Evolutionary conservation across 106 monocot species (phyloP).

Genomic region (Dendrobium catenatum): DNA sequence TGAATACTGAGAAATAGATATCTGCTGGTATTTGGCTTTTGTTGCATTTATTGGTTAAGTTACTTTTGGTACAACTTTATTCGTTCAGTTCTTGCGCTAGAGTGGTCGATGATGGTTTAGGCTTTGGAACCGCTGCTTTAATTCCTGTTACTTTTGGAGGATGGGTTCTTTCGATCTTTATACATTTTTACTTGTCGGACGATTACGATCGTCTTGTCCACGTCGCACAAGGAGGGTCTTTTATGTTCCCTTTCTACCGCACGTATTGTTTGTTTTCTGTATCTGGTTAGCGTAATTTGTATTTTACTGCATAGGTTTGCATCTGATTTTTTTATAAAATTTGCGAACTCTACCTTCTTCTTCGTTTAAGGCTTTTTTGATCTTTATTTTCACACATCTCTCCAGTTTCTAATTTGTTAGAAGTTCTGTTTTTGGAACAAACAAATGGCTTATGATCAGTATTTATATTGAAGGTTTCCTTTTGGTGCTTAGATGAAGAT

Average conservation of each 20-base stretch:
- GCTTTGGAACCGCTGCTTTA: background rate
- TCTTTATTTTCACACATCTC: background rate
- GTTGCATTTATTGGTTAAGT: background rate
- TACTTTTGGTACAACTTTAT: background rate
- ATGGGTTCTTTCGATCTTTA: background rate
- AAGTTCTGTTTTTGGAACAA: background rate
- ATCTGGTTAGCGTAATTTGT: background rate
- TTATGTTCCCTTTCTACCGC: background rate
- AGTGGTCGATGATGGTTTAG: slow-evolving; percentile 6
- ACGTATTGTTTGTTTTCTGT: background rate
- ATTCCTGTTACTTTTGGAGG: background rate
- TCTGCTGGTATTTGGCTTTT: background rate
- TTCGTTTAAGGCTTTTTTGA: background rate
- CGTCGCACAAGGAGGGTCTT: background rate
- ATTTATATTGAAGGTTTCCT: no score
- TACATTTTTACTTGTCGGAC: background rate
- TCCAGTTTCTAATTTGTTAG: background rate
- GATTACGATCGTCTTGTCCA: background rate
- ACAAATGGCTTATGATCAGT: background rate
- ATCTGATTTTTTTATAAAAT: background rate
- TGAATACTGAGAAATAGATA: background rate
- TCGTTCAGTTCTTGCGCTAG: slow-evolving; percentile 2
- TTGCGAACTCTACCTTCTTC: background rate
- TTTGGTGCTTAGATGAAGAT: no score
- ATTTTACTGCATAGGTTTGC: background rate